A percentile compares a stretch with the other conserved stretches of the same genome.
phyloP scores from a whole-genome alignment of 495 filamentous ascomycete genomes.

The Neurospora sp. region DNA sequence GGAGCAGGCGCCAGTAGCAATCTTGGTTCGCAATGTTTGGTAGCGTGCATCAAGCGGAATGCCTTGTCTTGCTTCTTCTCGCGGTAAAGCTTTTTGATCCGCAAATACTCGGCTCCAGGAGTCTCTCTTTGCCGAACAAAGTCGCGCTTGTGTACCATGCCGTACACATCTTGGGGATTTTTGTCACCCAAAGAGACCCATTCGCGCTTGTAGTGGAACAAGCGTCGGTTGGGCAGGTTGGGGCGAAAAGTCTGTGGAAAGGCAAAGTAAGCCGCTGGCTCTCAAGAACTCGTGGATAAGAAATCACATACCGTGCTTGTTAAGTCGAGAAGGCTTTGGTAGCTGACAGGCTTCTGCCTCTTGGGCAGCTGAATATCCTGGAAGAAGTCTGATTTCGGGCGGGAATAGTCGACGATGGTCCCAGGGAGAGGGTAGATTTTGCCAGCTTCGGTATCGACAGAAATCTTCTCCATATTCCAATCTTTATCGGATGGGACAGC shows the following conservation, averaged over 20 bases:
- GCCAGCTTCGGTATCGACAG: neutral
- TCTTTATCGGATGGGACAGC: neutral
- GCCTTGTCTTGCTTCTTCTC: neutral
- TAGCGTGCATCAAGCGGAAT: neutral
- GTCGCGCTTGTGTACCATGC: neutral
- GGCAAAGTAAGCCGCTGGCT: neutral
- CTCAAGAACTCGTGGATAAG: neutral
- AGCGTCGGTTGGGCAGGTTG: neutral
- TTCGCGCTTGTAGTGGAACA: neutral
- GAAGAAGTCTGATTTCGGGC: neutral
- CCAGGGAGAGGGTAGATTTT: neutral
- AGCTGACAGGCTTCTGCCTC: neutral
- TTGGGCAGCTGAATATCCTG: neutral
- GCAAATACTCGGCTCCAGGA: neutral
- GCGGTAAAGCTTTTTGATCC: neutral
- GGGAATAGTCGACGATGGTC: neutral
- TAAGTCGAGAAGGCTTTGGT: neutral
- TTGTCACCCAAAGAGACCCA: neutral
- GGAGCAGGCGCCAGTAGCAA: neutral
- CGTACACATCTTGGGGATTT: neutral
- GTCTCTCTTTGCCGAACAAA: neutral
- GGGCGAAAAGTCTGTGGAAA: neutral
- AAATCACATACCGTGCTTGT: neutral
- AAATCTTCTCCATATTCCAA: neutral
- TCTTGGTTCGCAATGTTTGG: neutral